Evolutionary conservation across 305 asterid species (phyloP), one percentile per base, ranked within the genome.

Genomic region (Ajuga reptans): DNA sequence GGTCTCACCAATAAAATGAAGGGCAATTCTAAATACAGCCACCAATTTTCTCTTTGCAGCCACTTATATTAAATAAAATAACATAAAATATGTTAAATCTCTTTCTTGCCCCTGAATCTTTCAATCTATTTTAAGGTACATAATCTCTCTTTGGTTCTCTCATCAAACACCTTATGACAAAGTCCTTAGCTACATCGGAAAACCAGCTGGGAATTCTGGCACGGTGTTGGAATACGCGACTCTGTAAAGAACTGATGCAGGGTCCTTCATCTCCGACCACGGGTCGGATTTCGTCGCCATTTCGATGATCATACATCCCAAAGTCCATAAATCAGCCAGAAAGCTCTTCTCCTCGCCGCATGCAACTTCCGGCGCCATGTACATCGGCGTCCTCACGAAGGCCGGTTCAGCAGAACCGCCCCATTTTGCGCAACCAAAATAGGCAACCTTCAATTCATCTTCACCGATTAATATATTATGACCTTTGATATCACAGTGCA

Each of bases 321-420:
- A 8, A 4, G 95, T 84, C 98, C 98, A 92, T 0, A 89, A 39
- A 78, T 92, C 98, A 6, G 92, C 94, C 6, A 89, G 34, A 27
- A 82, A 87, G 3, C 83, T 59, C 69, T 89, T 96, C 46, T 85
- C 92, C 73, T 86, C 92, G 1, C 96, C 89, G 1, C 96, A 84
- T 2, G 96, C 98, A 27, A 78, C 96, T 64, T 92, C 98, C 53
- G 98, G 98, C 4, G 98, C 85, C 98, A 91, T 91, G 75, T 81
- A 91, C 21, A 85, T 83, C 39, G 98, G 98, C 29, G 96, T 91
- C 0, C 98, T 96, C 17, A 85, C 78, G 64, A 91, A 73, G 2
- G 6, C 69, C 5, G 76, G 10, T 2, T 69, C 11, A 0, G 49
- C 55, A 1, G 50, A 11, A 2, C 59, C 53, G 64, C 67, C 47